phyloP scores from a whole-genome alignment of 768 basidiomycete genomes.

The Suillus clintonianus region DNA sequence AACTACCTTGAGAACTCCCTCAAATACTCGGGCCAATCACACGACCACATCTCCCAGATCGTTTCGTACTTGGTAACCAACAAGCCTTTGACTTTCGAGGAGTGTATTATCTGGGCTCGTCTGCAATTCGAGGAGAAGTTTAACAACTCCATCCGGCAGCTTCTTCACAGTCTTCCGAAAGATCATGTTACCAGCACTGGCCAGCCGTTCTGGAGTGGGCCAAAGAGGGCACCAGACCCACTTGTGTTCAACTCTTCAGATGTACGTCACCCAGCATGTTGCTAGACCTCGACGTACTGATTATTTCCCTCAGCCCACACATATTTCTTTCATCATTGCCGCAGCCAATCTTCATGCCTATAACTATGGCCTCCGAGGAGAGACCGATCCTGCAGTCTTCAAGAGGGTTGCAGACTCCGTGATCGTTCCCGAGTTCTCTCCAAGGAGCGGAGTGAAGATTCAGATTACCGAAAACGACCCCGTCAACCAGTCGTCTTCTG shows the following conservation, averaged over 20 bases:
- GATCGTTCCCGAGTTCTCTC: conserved; percentile 89
- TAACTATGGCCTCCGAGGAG: conserved; percentile 96
- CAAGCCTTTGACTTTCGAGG: conserved; percentile 94
- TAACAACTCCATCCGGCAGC: conserved; percentile 89
- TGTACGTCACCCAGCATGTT: conserved; percentile 49
- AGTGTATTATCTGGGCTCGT: conserved; percentile 97
- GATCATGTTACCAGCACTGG: conserved; percentile 90
- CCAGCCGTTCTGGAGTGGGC: conserved; percentile 98
- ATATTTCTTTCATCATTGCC: conserved; percentile 87
- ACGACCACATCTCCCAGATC: conserved; percentile 87
- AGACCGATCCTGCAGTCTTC: conserved; percentile 76
- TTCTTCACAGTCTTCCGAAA: conserved; percentile 92
- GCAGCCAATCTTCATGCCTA: conserved; percentile 96
- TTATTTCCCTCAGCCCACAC: conserved; percentile 59
- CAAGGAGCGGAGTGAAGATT: conserved; percentile 87
- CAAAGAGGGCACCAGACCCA: conserved; percentile 94
- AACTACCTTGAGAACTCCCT: conserved; percentile 91
- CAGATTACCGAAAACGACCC: conserved; percentile 95
- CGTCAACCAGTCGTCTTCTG: conserved; percentile 52
- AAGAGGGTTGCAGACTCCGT: conserved; percentile 82
- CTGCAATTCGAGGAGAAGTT: conserved; percentile 94
- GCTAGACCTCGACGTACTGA: conserved; percentile 9
- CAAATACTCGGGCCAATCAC: conserved; percentile 90
- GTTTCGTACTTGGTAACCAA: conserved; percentile 86
- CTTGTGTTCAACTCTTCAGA: conserved; percentile 84